A percentile compares a stretch with the other conserved stretches of the same genome.
phyloP scores from a whole-genome alignment of 139 green algal species.

The Pleodorina starrii region DNA sequence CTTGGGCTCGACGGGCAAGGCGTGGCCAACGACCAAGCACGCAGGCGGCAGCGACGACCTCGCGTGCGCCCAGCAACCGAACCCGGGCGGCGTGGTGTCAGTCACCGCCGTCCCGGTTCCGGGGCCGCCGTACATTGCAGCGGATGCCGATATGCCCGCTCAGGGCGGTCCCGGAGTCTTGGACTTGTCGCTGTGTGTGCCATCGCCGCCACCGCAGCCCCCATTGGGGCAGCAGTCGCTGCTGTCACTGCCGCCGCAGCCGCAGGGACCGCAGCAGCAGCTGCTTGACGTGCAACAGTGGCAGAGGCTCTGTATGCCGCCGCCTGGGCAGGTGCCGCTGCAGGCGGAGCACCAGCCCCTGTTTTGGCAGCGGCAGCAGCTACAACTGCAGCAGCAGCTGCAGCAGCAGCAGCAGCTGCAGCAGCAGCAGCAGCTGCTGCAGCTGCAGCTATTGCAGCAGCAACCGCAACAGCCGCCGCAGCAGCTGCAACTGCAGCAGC shows the following conservation, averaged over 20 bases:
- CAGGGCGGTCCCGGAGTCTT: too few species aligned
- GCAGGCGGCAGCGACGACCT: too few species aligned
- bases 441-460: not conserved
- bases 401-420: not conserved
- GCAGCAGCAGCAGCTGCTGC: not conserved
- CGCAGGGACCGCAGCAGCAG: not conserved
- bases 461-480: not conserved
- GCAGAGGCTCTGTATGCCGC: not conserved
- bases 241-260: not conserved
- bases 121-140: too few species aligned
- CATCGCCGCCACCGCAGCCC: too few species aligned
- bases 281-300: not conserved
- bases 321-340: not conserved
- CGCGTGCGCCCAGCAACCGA: too few species aligned
- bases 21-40: too few species aligned
- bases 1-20: too few species aligned
- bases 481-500: not conserved
- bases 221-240: not conserved
- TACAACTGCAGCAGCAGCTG: not conserved
- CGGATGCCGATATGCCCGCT: too few species aligned
- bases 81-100: too few species aligned
- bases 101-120: too few species aligned
- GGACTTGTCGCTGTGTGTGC: too few species aligned
- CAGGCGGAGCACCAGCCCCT: not conserved
- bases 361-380: conserved; percentile 6